Base-by-base conservation (phyloP, 768 basidiomycete genomes). In the Antrodiella citrinella region DNA sequence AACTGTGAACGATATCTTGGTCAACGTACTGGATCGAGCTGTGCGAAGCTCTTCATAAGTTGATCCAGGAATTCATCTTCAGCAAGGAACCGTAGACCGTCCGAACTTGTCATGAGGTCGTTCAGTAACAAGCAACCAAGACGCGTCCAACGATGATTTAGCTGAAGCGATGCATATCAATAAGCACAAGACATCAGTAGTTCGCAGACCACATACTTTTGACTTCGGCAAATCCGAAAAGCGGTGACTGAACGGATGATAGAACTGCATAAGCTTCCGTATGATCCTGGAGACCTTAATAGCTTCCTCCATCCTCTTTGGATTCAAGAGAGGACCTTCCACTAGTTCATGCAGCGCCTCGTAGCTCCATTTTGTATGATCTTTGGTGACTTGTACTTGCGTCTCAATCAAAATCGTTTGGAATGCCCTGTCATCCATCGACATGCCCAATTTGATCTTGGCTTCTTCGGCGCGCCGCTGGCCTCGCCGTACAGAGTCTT, bases 391-490 rank as follows among this genome's bases (percentile, higher is more conserved):
- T 72, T 90, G 85, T 11, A 95, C 87, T 67, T 92, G 89, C 2
- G 91, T 91, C 58, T 96, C 92, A 19, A 93, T 73, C 45, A 99
- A 71, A 38, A 75, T 77, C 3, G 82, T 72, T 61, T 94, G 91
- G 67, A 98, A 99, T 3, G 86, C 79, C 63, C 77, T 84, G 65
- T 98, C 96, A 63, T 99, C 96, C 81, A 98, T 90, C 67, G 91
- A 88, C 78, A 96, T 82, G 52, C 85, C 87, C 62, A 87, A 77
- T 63, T 92, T 91, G 48, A 96, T 73, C 66, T 90, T 93, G 21
- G 80, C 84, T 59, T 92, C 88, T 58, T 96, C 91, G 2, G 94
- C 85, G 57, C 92, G 91, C 53, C 89, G 75, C 66, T 96, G 94
- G 11, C 89, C 89, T 43, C 92, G 77, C 24, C 88, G 80, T 25